Base-by-base conservation (phyloP, 2,329 filamentous ascomycete genomes). In the Elsinoe arachidis region DNA sequence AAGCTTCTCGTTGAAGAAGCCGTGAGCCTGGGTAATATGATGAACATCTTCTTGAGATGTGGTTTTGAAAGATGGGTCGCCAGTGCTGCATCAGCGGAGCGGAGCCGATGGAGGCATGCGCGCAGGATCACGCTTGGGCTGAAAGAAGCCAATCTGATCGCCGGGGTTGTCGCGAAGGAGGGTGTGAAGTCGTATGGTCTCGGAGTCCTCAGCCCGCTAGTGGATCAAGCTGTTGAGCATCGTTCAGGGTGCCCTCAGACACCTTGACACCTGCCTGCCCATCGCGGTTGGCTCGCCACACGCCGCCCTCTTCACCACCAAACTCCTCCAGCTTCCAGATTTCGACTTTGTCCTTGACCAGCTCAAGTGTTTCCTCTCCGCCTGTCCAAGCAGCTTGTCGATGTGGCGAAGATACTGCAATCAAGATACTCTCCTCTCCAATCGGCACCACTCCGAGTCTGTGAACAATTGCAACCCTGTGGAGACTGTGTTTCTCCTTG, bases 321-420 rank as follows among this genome's bases (percentile, higher is more conserved):
- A 96, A 96, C 69, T 90, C 87, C 74, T 97, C 92, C 62, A 84
- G 77, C 74, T 96, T 96, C 92, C 92, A 96, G 41, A 99, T 85
- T 76, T 99, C 93, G n/a, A 89, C 89, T 63, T 79, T 83, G 57
- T 81, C 82, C 75, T 97, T 99, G 67, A 88, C 90, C 69, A 82
- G 76, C 74, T 97, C 92, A 59, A 97, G 74, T 34, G 90, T 87
- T 73, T 95, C 89, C 74, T 97, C 92, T 0, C 88, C 92, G 0
- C 87, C 92, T 64, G 76, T 75, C 92, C 92, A 99, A 4, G 89
- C 91, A 12, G 87, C 88, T 64, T 87, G 81, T 6, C 93, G 79
- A 74, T 97, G 93, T 35, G 87, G 83, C 26, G 88, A 80, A 43
- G 88, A 90, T 3, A 96, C 87, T 1, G 89, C 88, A 65, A 97